Conservation (phyloP, 257 asterid species). For the Solanum phureja region DNA sequence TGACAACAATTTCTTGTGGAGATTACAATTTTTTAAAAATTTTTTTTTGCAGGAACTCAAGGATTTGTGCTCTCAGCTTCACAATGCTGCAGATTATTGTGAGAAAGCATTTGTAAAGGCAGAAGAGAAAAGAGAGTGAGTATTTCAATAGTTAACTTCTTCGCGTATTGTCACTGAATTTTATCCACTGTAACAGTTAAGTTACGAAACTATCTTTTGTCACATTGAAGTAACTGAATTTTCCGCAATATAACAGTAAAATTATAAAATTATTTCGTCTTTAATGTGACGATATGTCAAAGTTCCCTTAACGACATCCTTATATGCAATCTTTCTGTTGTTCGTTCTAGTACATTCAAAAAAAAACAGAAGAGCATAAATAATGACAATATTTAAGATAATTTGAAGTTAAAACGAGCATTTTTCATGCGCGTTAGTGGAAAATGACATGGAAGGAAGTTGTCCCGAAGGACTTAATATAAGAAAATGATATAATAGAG, state of each 20-base stretch:
- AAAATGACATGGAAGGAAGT: background rate
- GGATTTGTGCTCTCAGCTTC: constrained; percentile 50
- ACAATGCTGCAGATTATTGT: constrained; percentile 59
- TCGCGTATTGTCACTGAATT: background rate
- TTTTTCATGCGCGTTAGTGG: background rate
- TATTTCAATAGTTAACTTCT: background rate
- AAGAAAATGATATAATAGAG: background rate
- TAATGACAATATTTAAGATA: background rate
- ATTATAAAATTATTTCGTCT: too few relatives aligned
- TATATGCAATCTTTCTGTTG: background rate
- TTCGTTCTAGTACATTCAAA: background rate
- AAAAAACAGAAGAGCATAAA: background rate
- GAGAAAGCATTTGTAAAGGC: constrained; percentile 38
- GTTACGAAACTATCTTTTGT: background rate
- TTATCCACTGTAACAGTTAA: background rate
- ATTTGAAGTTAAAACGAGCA: background rate
- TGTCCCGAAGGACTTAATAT: background rate
- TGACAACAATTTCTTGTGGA: background rate
- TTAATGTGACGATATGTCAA: too few relatives aligned
- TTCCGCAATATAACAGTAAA: background rate
- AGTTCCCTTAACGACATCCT: background rate
- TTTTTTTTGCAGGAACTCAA: constrained; percentile 44
- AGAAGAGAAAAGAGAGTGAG: constrained; percentile 31
- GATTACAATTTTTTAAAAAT: background rate
- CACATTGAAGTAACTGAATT: background rate